Evolutionary conservation across 2,329 filamentous ascomycete species (phyloP), one percentile per base, ranked within the genome.

Genomic region (Aspergillus chevalieri): DNA sequence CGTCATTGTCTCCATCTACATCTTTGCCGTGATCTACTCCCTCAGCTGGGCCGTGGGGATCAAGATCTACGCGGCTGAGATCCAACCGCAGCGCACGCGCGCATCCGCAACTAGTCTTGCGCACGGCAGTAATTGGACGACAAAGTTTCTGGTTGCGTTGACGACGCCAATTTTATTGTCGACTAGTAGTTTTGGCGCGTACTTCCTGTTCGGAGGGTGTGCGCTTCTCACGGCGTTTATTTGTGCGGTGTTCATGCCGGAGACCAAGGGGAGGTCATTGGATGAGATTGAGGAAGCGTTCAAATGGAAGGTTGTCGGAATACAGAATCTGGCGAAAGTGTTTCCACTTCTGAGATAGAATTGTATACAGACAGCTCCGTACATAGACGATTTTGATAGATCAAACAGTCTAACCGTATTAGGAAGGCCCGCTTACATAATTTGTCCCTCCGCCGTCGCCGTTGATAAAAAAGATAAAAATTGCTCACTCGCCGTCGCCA

Each of bases 61-160:
- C 44, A 79, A 78, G 52, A 76, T 84, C 6, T 83, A 82, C 50
- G 74, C 76, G 1, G 73, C 74, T 7, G 81, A 84, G 63, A 82
- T 83, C 34, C 80, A 83, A 54, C 78, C 79, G 0, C 69, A 72
- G 3, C 66, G 74, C 36, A 82, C 78, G 0, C 70, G 81, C 4
- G 80, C 79, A 1, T 74, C 75, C 0, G 80, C 78, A 3, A 80
- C 75, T 10, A 76, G 73, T 48, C 55, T 82, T 4, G 78, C 76
- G 0, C 71, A 78, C 56, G 75, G 78, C 3, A 70, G 73, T 14
- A 80, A 80, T 44, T 82, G 78, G 70, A 55, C 67, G 3, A 62
- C 66, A 1, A 74, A 74, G 50, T 74, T 69, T 51, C 52, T 77
- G 1, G 73, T 77, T 2, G 74, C 74, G 6, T 63, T 77, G 14